phyloP scores from a whole-genome alignment of 257 asterid genomes.

The Solanum lycopersicoides region DNA sequence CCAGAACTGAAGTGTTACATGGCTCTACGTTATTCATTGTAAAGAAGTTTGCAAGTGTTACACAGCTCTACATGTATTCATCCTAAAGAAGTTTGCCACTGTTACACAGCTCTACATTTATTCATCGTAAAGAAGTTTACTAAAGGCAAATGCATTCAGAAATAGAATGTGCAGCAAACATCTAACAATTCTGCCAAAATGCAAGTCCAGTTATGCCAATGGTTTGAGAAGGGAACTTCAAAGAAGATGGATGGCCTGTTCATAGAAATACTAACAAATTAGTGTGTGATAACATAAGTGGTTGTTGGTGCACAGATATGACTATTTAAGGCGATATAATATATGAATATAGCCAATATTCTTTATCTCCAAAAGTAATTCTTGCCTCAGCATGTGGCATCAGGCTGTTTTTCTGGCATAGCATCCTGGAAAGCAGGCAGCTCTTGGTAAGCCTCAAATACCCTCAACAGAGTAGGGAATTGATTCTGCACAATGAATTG shows the following conservation, averaged over 20 bases:
- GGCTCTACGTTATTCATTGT: neutral
- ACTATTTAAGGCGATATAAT: neutral
- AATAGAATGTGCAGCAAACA: neutral
- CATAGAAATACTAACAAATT: neutral
- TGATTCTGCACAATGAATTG: constrained; percentile 24
- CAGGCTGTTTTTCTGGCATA: constrained; percentile 54
- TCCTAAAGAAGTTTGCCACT: neutral
- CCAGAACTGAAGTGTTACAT: neutral
- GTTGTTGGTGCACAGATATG: neutral
- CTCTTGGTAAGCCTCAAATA: constrained; percentile 29
- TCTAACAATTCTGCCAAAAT: neutral
- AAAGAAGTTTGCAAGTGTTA: neutral
- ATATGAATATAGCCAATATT: too few relatives aligned
- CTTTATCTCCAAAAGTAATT: neutral
- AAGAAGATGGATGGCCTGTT: neutral
- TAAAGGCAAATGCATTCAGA: neutral
- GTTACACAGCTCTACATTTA: neutral
- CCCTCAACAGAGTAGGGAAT: constrained; percentile 35
- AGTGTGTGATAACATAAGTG: neutral
- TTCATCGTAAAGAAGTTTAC: neutral
- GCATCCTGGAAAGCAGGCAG: constrained; percentile 44
- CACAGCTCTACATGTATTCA: neutral
- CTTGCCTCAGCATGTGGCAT: constrained; percentile 30
- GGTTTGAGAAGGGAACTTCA: neutral
- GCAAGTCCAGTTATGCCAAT: neutral